Base-by-base conservation (phyloP, 1,139 yeast genomes). In the Magnusiomyces fungicola region DNA sequence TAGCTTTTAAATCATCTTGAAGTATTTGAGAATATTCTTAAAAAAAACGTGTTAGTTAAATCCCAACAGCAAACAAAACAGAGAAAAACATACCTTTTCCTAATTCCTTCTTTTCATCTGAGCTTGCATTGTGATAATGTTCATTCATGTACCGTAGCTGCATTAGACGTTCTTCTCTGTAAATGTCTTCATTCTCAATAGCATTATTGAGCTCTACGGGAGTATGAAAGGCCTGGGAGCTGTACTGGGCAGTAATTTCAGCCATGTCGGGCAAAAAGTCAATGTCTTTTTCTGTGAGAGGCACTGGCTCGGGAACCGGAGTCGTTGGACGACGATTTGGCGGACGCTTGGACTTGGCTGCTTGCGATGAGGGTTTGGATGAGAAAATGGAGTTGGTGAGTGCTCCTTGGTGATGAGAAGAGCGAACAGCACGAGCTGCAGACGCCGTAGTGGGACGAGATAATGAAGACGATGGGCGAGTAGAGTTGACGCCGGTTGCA, bases 221-320 rank as follows among this genome's bases (percentile, higher is more conserved):
- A 3, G 45, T 42, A 16, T 30, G 22, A 14, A 21, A 30, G 14
- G 38, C 21, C 19, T 30, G 21, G 3, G 37, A n/a, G 7, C 36
- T 33, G 37, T 32, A 30, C 21, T 30, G 45, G 29, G 29, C 19
- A n/a, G 30, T 29, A 10, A 32, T 3, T 10, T 16, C 21, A 12
- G 14, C 27, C n/a, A 21, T 4, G 7, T 30, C 45, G 10, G 45
- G 45, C 7, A 42, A 21, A 27, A 42, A 42, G 22, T 42, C 45
- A 21, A 42, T 42, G 21, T 42, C 45, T 12, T 42, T 16, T 30
- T 42, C 45, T 10, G 37, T 42, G 18, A 42, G 19, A 3, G 32
- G 7, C 3, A 12, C 21, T 7, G 43, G 33, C 7, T n/a, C n/a
- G n/a, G n/a, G n/a, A n/a, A n/a, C n/a, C n/a, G n/a, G n/a, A n/a